Percentiles rank a stretch among this genome's conserved stretches.
These are phyloP conservation scores for Jamesozyma piceae DNA, from an alignment of 805 yeast genomes.

Conservation along the genomic window DNA sequence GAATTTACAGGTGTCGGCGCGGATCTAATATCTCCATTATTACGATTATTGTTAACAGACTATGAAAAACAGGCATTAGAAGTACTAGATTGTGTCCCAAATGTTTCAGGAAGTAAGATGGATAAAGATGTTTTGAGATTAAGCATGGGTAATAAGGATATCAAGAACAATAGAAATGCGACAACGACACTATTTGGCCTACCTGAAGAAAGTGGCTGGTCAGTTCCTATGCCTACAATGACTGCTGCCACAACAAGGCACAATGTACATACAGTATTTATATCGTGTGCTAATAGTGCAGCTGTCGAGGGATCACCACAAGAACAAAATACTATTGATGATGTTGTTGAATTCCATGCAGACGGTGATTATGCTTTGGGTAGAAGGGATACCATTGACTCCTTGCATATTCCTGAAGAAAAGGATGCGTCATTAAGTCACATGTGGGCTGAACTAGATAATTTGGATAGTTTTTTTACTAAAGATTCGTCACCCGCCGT, in stretches of 20 bases:
- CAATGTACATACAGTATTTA: conserved; percentile 90
- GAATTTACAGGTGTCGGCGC: conserved; percentile 90
- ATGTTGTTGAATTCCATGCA: conserved; percentile 27
- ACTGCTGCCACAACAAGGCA: conserved; percentile 82
- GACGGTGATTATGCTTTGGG: conserved; percentile 26
- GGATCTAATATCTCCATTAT: conserved; percentile 81
- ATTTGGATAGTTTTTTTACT: conserved; percentile 80
- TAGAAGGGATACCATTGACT: conserved; percentile 23
- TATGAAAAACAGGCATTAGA: conserved; percentile 82
- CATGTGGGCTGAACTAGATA: conserved; percentile 89
- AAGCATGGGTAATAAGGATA: conserved; percentile 74
- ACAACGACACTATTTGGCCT: conserved; percentile 89
- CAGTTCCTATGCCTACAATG: conserved; percentile 89
- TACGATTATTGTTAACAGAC: conserved; percentile 71
- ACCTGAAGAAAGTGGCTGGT: conserved; percentile 91
- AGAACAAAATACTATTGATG: conserved; percentile 18
- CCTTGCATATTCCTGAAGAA: conserved; percentile 36
- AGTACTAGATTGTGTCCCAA: conserved; percentile 75
- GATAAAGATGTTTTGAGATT: conserved; percentile 88
- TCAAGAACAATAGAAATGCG: conserved; percentile 72
- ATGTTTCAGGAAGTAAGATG: conserved; percentile 81
- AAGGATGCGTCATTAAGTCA: conserved; percentile 72
- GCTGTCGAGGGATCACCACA: conserved; percentile 12
- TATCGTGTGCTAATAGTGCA: conserved; percentile 52
- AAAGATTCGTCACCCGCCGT: conserved; percentile 35